A percentile compares a stretch with the other conserved stretches of the same genome.
Conservation (phyloP, 129 eudicot genomes). For the Tanacetum coccineum region DNA sequence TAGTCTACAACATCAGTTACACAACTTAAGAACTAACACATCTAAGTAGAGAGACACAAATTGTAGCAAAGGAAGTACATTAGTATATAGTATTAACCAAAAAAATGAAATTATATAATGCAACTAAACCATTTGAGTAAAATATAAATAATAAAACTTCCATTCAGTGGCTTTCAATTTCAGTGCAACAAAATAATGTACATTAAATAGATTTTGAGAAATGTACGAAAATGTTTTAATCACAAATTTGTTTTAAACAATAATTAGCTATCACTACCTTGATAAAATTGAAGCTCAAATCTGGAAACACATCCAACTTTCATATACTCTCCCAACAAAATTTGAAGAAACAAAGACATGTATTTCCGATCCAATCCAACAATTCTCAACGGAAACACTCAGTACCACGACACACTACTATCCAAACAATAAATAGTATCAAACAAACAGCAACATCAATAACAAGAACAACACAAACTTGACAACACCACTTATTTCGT, state of each 20-base stretch:
- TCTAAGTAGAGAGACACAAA: no score
- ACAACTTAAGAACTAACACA: no score
- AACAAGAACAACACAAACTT: conserved; percentile 65
- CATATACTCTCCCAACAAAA: conserved; percentile 29
- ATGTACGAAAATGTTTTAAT: conserved; percentile 40
- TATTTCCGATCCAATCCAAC: conserved; percentile 12
- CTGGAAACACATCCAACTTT: conserved; percentile 28
- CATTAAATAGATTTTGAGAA: conserved; percentile 27
- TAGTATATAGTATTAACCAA: no score
- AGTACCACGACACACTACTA: conserved; percentile 63
- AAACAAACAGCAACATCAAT: conserved; percentile 64
- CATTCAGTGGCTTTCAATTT: conserved; percentile 7
- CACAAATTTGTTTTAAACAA: conserved; percentile 29
- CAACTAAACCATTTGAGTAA: not conserved
- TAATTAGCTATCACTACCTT: conserved; percentile 21
- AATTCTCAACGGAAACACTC: conserved; percentile 42
- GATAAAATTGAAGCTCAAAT: conserved; percentile 18
- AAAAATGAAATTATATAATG: not conserved
- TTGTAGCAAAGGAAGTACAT: no score
- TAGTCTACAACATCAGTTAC: no score
- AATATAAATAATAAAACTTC: conserved; percentile 10
- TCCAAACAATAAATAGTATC: conserved; percentile 60
- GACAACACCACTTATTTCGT: conserved; percentile 64
- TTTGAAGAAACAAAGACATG: conserved; percentile 20
- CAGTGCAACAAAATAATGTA: conserved; percentile 31